A percentile compares a stretch with the other conserved stretches of the same genome.
phyloP scores from a whole-genome alignment of 495 filamentous ascomycete genomes.

The Aspergillus bertholletiae region DNA sequence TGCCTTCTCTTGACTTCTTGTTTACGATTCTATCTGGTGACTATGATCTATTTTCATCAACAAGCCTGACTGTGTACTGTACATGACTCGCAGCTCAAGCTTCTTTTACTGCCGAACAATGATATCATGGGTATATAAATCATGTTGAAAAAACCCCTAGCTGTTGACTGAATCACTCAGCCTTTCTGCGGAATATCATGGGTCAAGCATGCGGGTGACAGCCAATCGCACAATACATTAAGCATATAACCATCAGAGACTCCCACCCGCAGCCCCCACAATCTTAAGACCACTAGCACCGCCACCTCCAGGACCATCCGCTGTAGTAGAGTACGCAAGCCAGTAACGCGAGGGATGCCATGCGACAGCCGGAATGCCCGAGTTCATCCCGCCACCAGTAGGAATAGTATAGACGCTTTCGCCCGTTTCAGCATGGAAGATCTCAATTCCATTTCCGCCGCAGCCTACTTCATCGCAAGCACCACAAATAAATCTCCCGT shows the following conservation, averaged over 20 bases:
- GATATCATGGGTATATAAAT: neutral
- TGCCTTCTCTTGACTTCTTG: neutral
- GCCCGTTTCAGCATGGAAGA: conserved; percentile 84
- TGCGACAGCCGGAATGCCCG: conserved; percentile 59
- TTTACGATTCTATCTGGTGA: neutral
- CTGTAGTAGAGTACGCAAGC: conserved; percentile 84
- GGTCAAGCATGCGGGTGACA: neutral
- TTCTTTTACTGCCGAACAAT: neutral
- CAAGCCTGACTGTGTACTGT: neutral
- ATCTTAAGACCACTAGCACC: conserved; percentile 79
- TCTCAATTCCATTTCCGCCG: conserved; percentile 54
- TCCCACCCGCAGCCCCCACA: conserved; percentile 58
- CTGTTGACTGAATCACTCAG: neutral
- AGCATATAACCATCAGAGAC: conserved; percentile 18
- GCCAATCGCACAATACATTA: neutral
- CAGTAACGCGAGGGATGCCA: conserved; percentile 92
- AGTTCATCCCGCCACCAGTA: conserved; percentile 50
- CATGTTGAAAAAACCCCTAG: neutral
- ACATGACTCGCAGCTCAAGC: neutral
- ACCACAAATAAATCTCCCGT: conserved; percentile 81
- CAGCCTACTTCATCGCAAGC: conserved; percentile 71
- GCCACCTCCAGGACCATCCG: conserved; percentile 65
- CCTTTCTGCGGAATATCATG: neutral
- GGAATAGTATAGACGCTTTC: conserved; percentile 80
- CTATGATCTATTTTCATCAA: neutral